These are phyloP conservation scores for Brassica napus DNA, from an alignment of 345 rosid genomes.

Conservation along the genomic window Da-Ae NC_063436.1:12669501-12670000, in stretches of 20 bases:
- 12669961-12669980: slow-evolving; percentile 36
- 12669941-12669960: not conserved
- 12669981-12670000: slow-evolving; percentile 28
- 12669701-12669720: not conserved
- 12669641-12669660: not conserved
- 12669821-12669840: slow-evolving; percentile 15
- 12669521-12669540: not conserved
- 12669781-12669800: slow-evolving; percentile 9
- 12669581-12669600: not conserved
- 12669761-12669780: not conserved
- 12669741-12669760: not conserved
- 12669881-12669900: not conserved
- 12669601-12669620: not conserved
- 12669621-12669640: not conserved
- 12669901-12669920: not conserved
- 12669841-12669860: not conserved
- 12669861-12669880: not conserved
- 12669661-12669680: not conserved
- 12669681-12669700: not conserved
- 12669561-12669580: not conserved
- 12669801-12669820: slow-evolving; percentile 32
- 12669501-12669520: not conserved
- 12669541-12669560: not conserved
- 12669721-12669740: not conserved
- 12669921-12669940: not conserved